phyloP scores from a whole-genome alignment of 2,329 filamentous ascomycete species.

The Colletotrichum magnum region DNA sequence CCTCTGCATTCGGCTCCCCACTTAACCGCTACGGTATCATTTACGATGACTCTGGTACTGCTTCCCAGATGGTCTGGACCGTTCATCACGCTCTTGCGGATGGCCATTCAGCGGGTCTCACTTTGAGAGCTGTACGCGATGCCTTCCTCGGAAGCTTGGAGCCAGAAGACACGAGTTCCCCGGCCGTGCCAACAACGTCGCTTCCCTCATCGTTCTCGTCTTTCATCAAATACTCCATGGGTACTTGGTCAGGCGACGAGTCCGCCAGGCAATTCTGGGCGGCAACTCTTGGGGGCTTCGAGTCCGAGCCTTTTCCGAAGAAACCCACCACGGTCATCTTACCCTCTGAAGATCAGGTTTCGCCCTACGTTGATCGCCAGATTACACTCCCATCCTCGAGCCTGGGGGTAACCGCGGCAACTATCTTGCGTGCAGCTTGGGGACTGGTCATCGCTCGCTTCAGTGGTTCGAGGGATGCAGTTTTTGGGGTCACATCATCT shows the following conservation, averaged over 20 bases:
- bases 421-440: constrained; percentile 53
- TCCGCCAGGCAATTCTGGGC: constrained; percentile 32
- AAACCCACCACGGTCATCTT: neutral
- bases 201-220: constrained; percentile 15
- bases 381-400: neutral
- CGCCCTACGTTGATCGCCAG: constrained; percentile 11
- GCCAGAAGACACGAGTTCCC: neutral
- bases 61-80: constrained; percentile 41
- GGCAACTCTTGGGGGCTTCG: constrained; percentile 24
- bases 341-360: neutral
- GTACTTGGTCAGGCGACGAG: neutral
- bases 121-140: constrained; percentile 19
- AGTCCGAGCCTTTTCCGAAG: constrained; percentile 17
- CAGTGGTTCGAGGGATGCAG: constrained; percentile 52
- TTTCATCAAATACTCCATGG: constrained; percentile 36
- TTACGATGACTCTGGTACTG: constrained; percentile 9
- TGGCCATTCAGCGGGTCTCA: constrained; percentile 33
- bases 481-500: constrained; percentile 58
- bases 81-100: constrained; percentile 38
- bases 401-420: constrained; percentile 10
- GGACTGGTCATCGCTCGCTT: constrained; percentile 55
- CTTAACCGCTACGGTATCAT: constrained; percentile 43
- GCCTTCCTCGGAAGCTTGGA: constrained; percentile 4
- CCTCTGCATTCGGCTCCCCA: constrained; percentile 34
- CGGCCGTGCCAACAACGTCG: neutral